Base-by-base conservation (phyloP, 1,284 basidiomycete genomes). In the Malassezia brasiliensis region DNA sequence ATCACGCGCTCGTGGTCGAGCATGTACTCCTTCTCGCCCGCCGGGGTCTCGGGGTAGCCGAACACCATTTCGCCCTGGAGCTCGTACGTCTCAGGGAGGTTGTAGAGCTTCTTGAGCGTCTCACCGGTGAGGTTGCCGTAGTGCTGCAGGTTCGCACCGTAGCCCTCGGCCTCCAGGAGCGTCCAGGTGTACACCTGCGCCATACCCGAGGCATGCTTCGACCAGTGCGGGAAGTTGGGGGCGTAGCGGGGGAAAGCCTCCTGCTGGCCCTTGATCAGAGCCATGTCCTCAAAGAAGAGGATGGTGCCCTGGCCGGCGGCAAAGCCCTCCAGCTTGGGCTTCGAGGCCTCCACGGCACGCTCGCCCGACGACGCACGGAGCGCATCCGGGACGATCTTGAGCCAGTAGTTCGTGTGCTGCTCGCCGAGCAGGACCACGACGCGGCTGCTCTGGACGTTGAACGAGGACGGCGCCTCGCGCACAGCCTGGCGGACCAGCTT, bases 371-470 rank as follows among this genome's bases (percentile, higher is more conserved):
- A 50, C 10, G 61, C 62, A 55, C 62, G 64, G 47, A 76, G 57
- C n/a, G 63, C 63, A 10, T 59, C 57, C 17, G 68, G 69, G 37
- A 78, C 65, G 8, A 61, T 65, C 42, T 76, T 61, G 50, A 25
- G 30, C 79, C 79, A 79, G 54, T 79, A 71, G 60, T 77, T 56
- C 42, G 72, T 54, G 71, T 78, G 74, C 44, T 77, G 71, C 2
- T 69, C 65, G 22, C 76, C 77, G 32, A 77, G 71, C 11, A 79
- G 67, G 20, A 79, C 61, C 22, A 80, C 71, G 0, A 76, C 75
- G 12, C 79, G 73, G 5, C 75, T 70, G 12, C 76, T 75, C 64
- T 79, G 77, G 35, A 76, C 76, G 75, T 80, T 79, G 75, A 75
- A 75, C 17, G 72, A 63, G 8, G 67, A 66, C 0, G 78, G 78